Percentiles rank a stretch among this genome's conserved stretches.
Evolutionary conservation across 2,329 filamentous ascomycete genomes (phyloP).

Genomic region (Neonectria sp.): DNA sequence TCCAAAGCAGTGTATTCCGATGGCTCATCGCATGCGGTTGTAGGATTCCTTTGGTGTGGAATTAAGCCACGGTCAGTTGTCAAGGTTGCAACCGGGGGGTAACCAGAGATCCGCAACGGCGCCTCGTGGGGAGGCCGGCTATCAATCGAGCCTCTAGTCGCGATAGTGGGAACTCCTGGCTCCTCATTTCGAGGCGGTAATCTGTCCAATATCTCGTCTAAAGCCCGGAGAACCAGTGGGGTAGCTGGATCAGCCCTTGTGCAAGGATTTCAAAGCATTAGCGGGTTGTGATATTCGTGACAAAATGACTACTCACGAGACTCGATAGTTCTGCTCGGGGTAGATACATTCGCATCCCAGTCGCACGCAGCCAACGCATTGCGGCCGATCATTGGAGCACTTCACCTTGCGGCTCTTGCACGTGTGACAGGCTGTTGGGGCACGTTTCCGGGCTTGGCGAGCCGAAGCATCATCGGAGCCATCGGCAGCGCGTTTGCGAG

Average conservation of each 20-base stretch:
- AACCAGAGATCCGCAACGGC: not conserved
- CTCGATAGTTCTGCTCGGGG: conserved; percentile 14
- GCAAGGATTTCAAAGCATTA: not conserved
- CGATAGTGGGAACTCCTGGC: not conserved
- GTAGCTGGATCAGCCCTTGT: conserved; percentile 4
- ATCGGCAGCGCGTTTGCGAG: conserved; percentile 21
- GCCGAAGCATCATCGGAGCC: not conserved
- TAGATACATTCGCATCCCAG: conserved; percentile 22
- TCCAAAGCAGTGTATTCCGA: conserved; percentile 17
- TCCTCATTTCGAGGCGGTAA: conserved; percentile 5
- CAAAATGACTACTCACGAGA: not conserved
- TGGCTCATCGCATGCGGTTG: not conserved
- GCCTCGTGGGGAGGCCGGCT: not conserved
- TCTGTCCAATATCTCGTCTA: conserved; percentile 20
- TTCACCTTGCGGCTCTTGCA: conserved; percentile 29
- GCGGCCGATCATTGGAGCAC: conserved; percentile 23
- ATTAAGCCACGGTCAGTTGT: not conserved
- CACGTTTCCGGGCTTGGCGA: conserved; percentile 9
- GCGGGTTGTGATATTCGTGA: not conserved
- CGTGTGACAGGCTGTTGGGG: conserved; percentile 21
- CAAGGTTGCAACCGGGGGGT: not conserved
- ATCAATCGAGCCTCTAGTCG: not conserved
- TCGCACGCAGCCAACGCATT: conserved; percentile 15
- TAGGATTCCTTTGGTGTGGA: not conserved
- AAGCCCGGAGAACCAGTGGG: conserved; percentile 8